A percentile compares a stretch with the other conserved stretches of the same genome.
Evolutionary conservation across 352 stramenopile genomes (phyloP).

Genomic region (Pythium periplocum): DNA sequence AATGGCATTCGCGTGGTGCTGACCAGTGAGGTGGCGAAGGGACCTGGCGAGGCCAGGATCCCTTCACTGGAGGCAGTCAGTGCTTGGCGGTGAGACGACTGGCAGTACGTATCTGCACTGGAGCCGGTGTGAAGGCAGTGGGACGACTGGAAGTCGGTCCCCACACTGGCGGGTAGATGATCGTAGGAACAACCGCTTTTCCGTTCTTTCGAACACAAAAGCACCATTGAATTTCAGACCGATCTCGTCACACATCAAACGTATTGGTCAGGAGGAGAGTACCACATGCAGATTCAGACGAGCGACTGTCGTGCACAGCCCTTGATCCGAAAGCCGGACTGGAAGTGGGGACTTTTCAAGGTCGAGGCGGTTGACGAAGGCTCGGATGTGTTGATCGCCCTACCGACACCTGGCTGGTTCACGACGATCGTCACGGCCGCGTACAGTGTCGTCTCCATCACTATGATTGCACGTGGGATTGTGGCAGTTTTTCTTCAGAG

Average conservation of each 20-base stretch:
- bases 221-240: slow-evolving; percentile 36
- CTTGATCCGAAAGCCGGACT: slow-evolving; percentile 30
- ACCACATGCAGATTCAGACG: slow-evolving; percentile 44
- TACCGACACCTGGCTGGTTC: slow-evolving; percentile 41
- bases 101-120: no score
- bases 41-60: no score
- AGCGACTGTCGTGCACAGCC: slow-evolving; percentile 46
- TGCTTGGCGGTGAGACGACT: no score
- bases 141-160: no score
- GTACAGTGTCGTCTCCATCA: slow-evolving; percentile 43
- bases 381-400: slow-evolving; percentile 33
- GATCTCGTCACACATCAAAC: slow-evolving; percentile 53
- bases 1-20: no score
- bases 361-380: slow-evolving; percentile 30
- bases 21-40: no score
- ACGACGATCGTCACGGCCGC: slow-evolving; percentile 22
- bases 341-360: slow-evolving; percentile 45
- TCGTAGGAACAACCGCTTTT: no score
- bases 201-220: no score
- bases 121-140: no score
- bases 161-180: no score
- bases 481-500: slow-evolving; percentile 39
- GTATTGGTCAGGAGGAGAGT: slow-evolving; percentile 45
- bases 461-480: slow-evolving; percentile 37
- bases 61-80: no score